These are phyloP conservation scores for Cylindrotheca closterium DNA, from an alignment of 108 stramenopile species.

Conservation along the genomic window DNA sequence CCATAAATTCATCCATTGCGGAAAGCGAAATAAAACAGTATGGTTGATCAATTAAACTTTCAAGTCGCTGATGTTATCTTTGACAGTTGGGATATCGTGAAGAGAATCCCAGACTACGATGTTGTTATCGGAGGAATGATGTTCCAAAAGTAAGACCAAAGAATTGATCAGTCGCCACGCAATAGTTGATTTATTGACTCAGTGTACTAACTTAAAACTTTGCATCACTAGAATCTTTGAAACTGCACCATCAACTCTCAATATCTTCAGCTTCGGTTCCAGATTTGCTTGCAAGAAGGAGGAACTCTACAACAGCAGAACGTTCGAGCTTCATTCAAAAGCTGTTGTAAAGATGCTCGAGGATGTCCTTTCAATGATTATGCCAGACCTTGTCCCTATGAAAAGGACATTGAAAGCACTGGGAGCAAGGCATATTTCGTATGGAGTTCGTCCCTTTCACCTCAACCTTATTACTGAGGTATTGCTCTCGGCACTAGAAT, in stretches of 20 bases:
- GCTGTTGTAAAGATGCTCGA: slow-evolving; percentile 17
- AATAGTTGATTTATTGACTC: background rate
- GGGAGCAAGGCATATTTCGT: slow-evolving; percentile 18
- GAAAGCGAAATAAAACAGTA: too few relatives aligned
- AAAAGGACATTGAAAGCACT: slow-evolving; percentile 1
- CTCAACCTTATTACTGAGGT: slow-evolving; percentile 34
- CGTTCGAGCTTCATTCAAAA: slow-evolving; percentile 12
- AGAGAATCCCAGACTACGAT: slow-evolving; percentile 32
- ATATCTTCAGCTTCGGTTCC: slow-evolving; percentile 7
- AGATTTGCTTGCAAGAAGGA: slow-evolving; percentile 10
- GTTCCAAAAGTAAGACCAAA: slow-evolving; percentile 20
- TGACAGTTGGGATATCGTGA: slow-evolving; percentile 8
- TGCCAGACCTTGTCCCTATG: slow-evolving; percentile 10
- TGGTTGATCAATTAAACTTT: slow-evolving; percentile 9
- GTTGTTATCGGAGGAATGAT: slow-evolving; percentile 34
- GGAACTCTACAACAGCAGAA: slow-evolving; percentile 7
- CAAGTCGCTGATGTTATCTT: background rate
- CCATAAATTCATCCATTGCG: too few relatives aligned
- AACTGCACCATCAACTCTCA: slow-evolving; percentile 8
- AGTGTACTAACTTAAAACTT: background rate
- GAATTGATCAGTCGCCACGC: background rate
- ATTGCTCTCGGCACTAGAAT: slow-evolving; percentile 27
- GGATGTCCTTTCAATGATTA: slow-evolving; percentile 9
- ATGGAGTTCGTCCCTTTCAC: slow-evolving; percentile 37
- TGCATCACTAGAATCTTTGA: slow-evolving; percentile 13